Base-by-base conservation (phyloP, 305 asterid genomes). In the Caryopteris hybrid region DNA sequence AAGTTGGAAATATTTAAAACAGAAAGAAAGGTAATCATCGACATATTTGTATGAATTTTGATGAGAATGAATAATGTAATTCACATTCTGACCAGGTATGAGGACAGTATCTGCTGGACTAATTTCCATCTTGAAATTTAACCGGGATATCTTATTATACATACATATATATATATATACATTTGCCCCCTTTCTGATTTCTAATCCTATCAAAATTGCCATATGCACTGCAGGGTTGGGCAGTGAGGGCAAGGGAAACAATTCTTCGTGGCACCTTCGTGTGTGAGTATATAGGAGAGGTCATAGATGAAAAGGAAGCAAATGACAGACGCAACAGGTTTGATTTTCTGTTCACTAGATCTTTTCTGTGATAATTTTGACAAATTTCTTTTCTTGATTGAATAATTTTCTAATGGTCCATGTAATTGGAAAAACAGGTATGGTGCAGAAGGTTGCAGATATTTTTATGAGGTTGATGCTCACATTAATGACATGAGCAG, bases 281-380 rank as follows among this genome's bases (percentile, higher is more conserved):
- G 42, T 95, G 99, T n/a, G 99, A 95, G 86, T 95, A 84, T 68
- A 73, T 95, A 58, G 99, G 99, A 51, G 99, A 95, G 87, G 89
- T 95, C 67, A 82, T 95, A 69, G 89, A 82, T 63, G 91, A 84
- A 81, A 81, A 79, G n/a, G 98, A 89, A 80, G 98, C 97, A 75
- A 78, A 80, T 33, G 89, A 90, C 83, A 84, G 99, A 78, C 89
- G 87, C 52, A 66, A 71, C 45, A 86, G 99, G 98, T 92, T 72
- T 66, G 60, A 42, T 23, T 53, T 64, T 47, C 61, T 70, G n/a
- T 39, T 61, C 34, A 0, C 22, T 13, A 45, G 42, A 69, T 58
- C 6, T 25, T 72, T 58, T 46, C 43, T 45, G 17, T 11, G 17
- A n/a, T 22, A 42, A 23, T 60, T 69, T 46, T 42, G 31, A 25